Evolutionary conservation across 495 filamentous ascomycete genomes (phyloP), one percentile per base, ranked within the genome.

Genomic region (Lasiosphaeris hirsuta): DNA sequence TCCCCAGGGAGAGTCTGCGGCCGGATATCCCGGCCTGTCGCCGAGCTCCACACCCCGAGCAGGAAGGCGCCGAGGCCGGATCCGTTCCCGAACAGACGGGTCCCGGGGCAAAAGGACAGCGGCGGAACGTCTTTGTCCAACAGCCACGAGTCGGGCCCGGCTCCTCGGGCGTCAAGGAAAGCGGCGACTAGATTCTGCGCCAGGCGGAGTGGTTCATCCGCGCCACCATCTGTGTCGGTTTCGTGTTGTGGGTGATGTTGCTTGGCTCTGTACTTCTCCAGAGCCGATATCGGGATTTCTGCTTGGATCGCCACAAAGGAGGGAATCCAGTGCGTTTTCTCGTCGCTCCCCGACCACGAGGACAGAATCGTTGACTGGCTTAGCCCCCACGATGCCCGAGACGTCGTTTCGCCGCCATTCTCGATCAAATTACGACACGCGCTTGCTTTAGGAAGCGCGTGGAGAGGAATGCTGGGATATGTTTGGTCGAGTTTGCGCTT

Each of bases 91-190:
- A 56, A 56, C 15, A 56, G 10, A 4, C 14, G 53, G 14, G 15
- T 10, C 4, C 42, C 53, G 7, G 53, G 43, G 10, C 34, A 7
- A 14, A 56, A 56, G 9, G 15, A 11, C 15, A 56, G 35, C n/a
- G 54, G 18, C 11, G 54, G 44, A 3, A 56, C 54, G 34, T 48
- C 43, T 7, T 36, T 14, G 42, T 56, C 54, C 17, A 56, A 36
- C 1, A 56, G 9, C 44, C 44, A 56, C 1, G 44, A 14, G 4
- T 56, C 44, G 6, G 36, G 30, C n/a, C 54, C 54, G 9, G 54
- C 18, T 38, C 43, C 42, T n/a, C 44, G 54, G 5, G 54, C 54
- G 8, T 47, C 35, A 3, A 56, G 34, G 17, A 56, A 56, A 3
- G 36, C 43, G 15, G 54, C 42, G 8, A 49, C 43, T 3, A 49